These are phyloP conservation scores for Boletus vermiculosoides DNA, from an alignment of 768 basidiomycete genomes.

Conservation along the genomic window DNA sequence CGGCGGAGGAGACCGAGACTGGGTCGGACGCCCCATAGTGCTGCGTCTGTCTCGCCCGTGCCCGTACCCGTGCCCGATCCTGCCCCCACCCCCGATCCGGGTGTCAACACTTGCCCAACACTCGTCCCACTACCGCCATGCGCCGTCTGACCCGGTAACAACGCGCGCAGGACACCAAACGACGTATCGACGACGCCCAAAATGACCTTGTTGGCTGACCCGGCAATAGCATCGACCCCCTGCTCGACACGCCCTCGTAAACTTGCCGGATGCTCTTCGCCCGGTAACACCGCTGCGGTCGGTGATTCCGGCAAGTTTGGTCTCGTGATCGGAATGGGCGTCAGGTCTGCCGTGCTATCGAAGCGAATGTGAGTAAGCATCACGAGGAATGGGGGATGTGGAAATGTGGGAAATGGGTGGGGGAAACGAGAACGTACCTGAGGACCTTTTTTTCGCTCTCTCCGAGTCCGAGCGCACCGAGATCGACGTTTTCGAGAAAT, in stretches of 20 bases:
- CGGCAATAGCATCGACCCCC: slow-evolving; percentile 74
- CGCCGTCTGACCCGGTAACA: slow-evolving; percentile 51
- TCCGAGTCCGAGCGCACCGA: slow-evolving; percentile 64
- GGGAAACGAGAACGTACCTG: slow-evolving; percentile 42
- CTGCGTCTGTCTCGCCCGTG: slow-evolving; percentile 7
- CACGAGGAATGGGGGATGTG: not conserved
- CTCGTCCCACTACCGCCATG: slow-evolving; percentile 7
- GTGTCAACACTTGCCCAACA: slow-evolving; percentile 13
- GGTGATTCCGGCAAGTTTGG: slow-evolving; percentile 45
- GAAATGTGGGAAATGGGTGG: no score
- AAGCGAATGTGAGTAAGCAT: not conserved
- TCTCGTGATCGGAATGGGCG: slow-evolving; percentile 75
- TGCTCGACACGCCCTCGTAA: slow-evolving; percentile 78
- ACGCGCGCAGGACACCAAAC: slow-evolving; percentile 80
- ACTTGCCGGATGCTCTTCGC: slow-evolving; percentile 50
- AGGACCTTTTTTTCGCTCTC: slow-evolving; percentile 55
- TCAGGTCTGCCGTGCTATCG: slow-evolving; percentile 69
- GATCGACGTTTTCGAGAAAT: slow-evolving; percentile 92
- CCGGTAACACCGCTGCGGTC: slow-evolving; percentile 34
- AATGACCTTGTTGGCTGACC: slow-evolving; percentile 75
- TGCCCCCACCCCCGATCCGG: not conserved
- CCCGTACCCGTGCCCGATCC: not conserved
- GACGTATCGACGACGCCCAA: slow-evolving; percentile 88
- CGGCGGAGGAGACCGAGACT: slow-evolving; percentile 68
- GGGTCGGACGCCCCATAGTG: slow-evolving; percentile 36